Percentiles rank a stretch among this genome's conserved stretches.
Conservation (phyloP, 176 grass and related monocot genomes). For the Poa pratensis region DNA sequence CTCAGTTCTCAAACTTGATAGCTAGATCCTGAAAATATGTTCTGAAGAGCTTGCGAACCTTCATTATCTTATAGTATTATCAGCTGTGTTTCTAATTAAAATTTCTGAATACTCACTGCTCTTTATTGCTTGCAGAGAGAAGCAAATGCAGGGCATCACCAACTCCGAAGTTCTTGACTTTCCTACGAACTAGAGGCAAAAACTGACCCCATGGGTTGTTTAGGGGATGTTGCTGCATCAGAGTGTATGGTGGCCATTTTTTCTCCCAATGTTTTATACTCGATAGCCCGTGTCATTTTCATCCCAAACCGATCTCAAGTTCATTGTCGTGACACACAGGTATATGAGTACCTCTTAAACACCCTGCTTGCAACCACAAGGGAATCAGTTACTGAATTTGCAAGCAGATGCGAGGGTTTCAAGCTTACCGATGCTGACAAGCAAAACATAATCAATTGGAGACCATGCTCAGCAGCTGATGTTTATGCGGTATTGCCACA, state of each 20-base stretch:
- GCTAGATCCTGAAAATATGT: too few species aligned
- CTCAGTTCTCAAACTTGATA: too few species aligned
- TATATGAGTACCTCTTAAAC: constrained; percentile 72
- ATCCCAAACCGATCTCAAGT: background rate
- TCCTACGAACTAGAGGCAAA: constrained; percentile 77
- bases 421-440: constrained; percentile 70
- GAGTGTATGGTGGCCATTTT: constrained; percentile 69
- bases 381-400: constrained; percentile 65
- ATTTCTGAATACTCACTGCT: background rate
- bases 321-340: constrained; percentile 32
- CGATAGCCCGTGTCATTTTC: background rate
- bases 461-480: constrained; percentile 50
- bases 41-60: too few species aligned
- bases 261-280: background rate
- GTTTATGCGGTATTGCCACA: constrained; percentile 52
- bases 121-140: constrained; percentile 48
- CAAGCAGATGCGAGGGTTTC: constrained; percentile 67
- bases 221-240: constrained; percentile 73
- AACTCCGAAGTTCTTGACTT: constrained; percentile 89
- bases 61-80: too few species aligned
- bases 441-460: constrained; percentile 76
- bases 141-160: constrained; percentile 66
- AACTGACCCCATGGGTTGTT: constrained; percentile 78
- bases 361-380: constrained; percentile 70
- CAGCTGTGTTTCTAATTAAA: background rate